Conservation (phyloP, 768 basidiomycete genomes). For the Lentinula detonsa region DNA sequence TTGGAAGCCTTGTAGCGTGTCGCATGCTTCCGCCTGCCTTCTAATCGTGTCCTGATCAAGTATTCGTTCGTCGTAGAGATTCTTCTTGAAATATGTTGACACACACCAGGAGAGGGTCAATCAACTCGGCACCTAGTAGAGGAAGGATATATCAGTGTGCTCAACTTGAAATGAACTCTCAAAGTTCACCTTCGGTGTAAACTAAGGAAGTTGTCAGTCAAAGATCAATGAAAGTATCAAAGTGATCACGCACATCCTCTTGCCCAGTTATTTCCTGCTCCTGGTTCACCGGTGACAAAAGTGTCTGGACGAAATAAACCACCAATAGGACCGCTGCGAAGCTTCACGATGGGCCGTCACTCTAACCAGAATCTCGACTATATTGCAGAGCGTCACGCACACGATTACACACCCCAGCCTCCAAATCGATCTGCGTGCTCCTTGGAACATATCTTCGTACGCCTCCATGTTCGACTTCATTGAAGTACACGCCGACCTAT, state of each 20-base stretch:
- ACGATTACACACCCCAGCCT: constrained; percentile 78
- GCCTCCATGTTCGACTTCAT: constrained; percentile 50
- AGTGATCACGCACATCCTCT: constrained; percentile 70
- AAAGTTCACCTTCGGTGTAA: constrained; percentile 74
- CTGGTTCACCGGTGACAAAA: constrained; percentile 53
- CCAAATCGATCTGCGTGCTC: constrained; percentile 86
- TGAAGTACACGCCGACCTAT: constrained; percentile 80
- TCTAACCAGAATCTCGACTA: not conserved
- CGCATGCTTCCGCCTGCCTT: constrained; percentile 74
- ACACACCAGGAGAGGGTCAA: constrained; percentile 70
- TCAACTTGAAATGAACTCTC: not conserved
- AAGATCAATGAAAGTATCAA: not conserved
- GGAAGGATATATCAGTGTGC: not conserved
- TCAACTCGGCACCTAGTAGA: constrained; percentile 75
- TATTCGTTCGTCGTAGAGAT: not conserved
- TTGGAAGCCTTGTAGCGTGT: constrained; percentile 89
- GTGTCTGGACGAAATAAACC: constrained; percentile 84
- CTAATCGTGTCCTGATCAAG: constrained; percentile 63
- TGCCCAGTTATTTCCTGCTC: constrained; percentile 94
- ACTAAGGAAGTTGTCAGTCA: constrained; percentile 28
- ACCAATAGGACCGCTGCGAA: constrained; percentile 67
- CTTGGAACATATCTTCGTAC: constrained; percentile 80
- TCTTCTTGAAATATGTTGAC: not conserved
- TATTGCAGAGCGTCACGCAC: constrained; percentile 31
- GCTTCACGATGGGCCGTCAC: constrained; percentile 25